phyloP scores from a whole-genome alignment of 768 basidiomycete species.

The Phaeotremella skinneri region DNA sequence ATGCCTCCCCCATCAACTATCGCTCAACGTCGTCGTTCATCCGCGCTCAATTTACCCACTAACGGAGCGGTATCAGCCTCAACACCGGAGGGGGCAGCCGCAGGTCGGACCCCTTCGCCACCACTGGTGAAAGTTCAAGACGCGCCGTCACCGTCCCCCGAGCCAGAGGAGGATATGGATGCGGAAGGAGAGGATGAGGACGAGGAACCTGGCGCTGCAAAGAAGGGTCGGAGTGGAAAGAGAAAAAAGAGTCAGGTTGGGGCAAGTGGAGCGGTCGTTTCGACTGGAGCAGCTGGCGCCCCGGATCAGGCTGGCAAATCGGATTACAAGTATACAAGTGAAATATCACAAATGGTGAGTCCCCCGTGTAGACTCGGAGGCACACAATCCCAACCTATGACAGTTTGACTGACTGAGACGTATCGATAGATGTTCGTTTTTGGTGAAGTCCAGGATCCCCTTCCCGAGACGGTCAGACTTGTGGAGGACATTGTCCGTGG shows the following conservation, averaged over 20 bases:
- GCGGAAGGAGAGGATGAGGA: conserved; percentile 16
- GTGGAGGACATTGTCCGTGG: conserved; percentile 93
- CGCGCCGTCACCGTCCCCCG: conserved; percentile 16
- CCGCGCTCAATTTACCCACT: neutral
- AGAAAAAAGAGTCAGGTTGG: conserved; percentile 23
- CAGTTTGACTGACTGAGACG: no score
- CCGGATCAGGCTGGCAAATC: conserved; percentile 18
- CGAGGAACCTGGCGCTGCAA: conserved; percentile 14
- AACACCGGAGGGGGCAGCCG: neutral
- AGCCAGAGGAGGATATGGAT: conserved; percentile 30
- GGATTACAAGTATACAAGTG: conserved; percentile 79
- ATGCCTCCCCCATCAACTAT: conserved; percentile 12
- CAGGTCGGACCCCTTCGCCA: conserved; percentile 6
- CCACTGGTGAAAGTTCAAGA: conserved; percentile 5
- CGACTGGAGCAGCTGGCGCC: neutral
- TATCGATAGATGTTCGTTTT: conserved; percentile 87
- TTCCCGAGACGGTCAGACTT: conserved; percentile 78
- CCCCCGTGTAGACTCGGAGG: neutral
- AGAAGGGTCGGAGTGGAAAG: conserved; percentile 16
- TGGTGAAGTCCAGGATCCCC: conserved; percentile 88
- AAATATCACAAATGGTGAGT: conserved; percentile 89
- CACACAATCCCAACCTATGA: no score
- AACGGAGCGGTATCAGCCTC: neutral
- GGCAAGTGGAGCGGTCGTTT: neutral
- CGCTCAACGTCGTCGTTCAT: conserved; percentile 4